Evolutionary conservation across 768 basidiomycete species (phyloP), one percentile per base, ranked within the genome.

Genomic region (Amanita pseudoporphyria): DNA sequence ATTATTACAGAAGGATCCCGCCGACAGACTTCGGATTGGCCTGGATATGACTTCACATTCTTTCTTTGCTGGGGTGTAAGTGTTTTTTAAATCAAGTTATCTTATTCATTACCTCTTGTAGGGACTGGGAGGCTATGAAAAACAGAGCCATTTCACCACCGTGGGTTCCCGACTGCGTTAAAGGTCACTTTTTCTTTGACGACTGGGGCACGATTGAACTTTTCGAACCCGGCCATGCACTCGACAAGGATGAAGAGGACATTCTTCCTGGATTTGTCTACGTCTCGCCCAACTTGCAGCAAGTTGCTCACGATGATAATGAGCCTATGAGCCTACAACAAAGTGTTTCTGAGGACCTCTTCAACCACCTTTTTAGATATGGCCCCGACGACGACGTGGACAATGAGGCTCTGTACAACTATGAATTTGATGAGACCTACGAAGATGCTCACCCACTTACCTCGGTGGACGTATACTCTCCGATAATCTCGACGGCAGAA

Each of bases 61-160:
- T 0, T 67, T 63, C 51, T 67, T 67, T 40, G 57, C 51, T 35
- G 59, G 60, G 22, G 46, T 64, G 65, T 67, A 37, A 53, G 65
- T 58, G 10, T 21, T 12, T 30, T 36, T 26, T 16, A 42, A 10
- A 14, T 18, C 2, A n/a, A 12, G 2, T 19, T 22, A 13, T 40
- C 13, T 54, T 13, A 14, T 19, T 28, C 30, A 18, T 40, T 39
- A 6, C 16, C 6, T 19, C 31, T 18, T 45, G 7, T 12, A 64
- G 65, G 6, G 56, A 66, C 43, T 64, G 65, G 65, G 52, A 47
- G 5, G 52, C 57, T 4, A 55, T 62, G 53, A 57, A 61, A 49
- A 46, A 55, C 16, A 57, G 58, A 22, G 50, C 51, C n/a, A 33
- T 61, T 16, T 46, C 53, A n/a, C 33, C 61, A 2, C 65, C 65